phyloP scores from a whole-genome alignment of 83 land plant species.

The Diphasiastrum complanatum region DNA sequence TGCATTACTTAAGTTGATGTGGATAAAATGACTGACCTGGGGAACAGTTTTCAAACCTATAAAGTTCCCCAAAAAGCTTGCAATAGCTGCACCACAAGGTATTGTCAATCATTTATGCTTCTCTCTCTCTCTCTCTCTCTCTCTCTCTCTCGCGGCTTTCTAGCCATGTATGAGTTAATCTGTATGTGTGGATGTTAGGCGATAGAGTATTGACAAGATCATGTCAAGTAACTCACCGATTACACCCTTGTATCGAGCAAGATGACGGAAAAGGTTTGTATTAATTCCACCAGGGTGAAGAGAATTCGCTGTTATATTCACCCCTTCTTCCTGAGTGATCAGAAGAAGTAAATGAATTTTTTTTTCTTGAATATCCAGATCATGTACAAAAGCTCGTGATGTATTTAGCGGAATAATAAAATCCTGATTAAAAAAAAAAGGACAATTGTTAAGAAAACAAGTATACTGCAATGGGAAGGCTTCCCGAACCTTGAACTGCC shows the following conservation, averaged over 20 bases:
- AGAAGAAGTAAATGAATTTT: slow-evolving; percentile 5
- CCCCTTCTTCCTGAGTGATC: slow-evolving; percentile 38
- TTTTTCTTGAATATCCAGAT: background rate
- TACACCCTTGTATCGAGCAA: too few species aligned
- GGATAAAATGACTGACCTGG: slow-evolving; percentile 4
- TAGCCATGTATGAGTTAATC: too few species aligned
- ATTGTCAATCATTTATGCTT: background rate
- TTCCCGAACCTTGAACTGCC: slow-evolving; percentile 52
- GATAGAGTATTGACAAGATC: background rate
- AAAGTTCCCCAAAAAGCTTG: background rate
- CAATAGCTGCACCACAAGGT: background rate
- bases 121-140: slow-evolving; percentile 13
- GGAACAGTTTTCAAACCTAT: slow-evolving; percentile 13
- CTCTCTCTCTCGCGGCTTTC: background rate
- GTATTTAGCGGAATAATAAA: background rate
- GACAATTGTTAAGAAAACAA: background rate
- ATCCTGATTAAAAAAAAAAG: too few species aligned
- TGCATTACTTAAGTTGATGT: too few species aligned
- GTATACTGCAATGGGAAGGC: background rate
- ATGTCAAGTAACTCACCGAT: background rate
- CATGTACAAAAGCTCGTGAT: background rate
- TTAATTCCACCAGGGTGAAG: slow-evolving; percentile 65
- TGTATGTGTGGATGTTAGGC: background rate
- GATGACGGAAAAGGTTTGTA: slow-evolving; percentile 14
- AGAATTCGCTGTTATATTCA: slow-evolving; percentile 60